phyloP scores from a whole-genome alignment of 78 protist genomes.

The Mantamonas sphyraenae region DNA sequence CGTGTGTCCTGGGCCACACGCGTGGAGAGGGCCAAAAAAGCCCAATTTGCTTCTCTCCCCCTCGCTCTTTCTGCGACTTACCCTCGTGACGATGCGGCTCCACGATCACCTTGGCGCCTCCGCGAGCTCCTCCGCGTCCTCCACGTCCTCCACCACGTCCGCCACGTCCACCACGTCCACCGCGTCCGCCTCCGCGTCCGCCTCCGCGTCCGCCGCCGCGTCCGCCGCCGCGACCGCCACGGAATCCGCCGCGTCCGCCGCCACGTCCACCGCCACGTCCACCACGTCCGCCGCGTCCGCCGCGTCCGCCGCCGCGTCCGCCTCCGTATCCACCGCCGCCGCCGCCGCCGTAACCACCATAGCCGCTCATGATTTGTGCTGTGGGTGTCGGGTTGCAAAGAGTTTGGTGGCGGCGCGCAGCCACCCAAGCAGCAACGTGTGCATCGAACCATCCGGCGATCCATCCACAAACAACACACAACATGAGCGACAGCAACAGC shows the following conservation, averaged over 20 bases:
- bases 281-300: constrained; percentile 50
- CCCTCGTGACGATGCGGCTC: constrained; percentile 88
- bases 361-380: too few species aligned
- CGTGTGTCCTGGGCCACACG: too few species aligned
- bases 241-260: constrained; percentile 22
- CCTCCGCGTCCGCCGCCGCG: constrained; percentile 23
- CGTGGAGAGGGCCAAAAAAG: too few species aligned
- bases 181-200: constrained; percentile 12
- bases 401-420: too few species aligned
- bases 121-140: constrained; percentile 54
- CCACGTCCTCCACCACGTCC: constrained; percentile 42
- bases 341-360: constrained; percentile 48
- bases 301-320: constrained; percentile 35
- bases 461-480: too few species aligned
- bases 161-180: constrained; percentile 54
- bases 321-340: constrained; percentile 44
- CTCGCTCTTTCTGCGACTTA: too few species aligned
- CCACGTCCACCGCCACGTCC: constrained; percentile 34
- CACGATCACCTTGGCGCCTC: constrained; percentile 85
- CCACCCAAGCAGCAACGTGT: too few species aligned
- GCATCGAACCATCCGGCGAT: too few species aligned
- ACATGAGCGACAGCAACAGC: too few species aligned
- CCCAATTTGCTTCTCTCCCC: too few species aligned
- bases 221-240: constrained; percentile 33
- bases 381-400: too few species aligned